Base-by-base conservation (phyloP, 352 stramenopile genomes). In the Peronospora farinosa region DNA sequence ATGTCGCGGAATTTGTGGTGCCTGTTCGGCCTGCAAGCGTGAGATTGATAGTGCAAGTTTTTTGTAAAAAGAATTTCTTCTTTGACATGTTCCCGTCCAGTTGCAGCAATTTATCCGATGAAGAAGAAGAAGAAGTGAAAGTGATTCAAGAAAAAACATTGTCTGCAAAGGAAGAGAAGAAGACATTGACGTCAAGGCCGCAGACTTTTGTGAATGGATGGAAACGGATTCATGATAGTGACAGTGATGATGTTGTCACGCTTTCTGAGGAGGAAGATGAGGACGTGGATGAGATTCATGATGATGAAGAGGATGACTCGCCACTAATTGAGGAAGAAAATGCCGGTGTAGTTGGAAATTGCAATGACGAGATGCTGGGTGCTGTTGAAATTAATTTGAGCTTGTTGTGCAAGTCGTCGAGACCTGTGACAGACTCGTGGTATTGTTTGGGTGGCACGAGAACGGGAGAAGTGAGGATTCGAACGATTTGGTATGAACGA, bases 31-130 rank as follows among this genome's bases (percentile, higher is more conserved):
- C 60, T 7, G 40, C 54, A 32, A 62, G 16, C 23, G 39, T 69
- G 31, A 35, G 67, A 21, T 41, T 76, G 16, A 23, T 41, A 15
- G 63, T 88, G 36, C 63, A 86, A 42, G 38, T 91, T 6, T 84
- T 74, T 50, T 84, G 67, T 41, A 75, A 85, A 53, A 86, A 86
- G 42, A 84, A 78, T 25, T 88, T 88, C 48, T 89, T 88, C 56
- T 91, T 91, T 50, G 80, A 91, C 58, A 91, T 91, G 80, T 91
- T 91, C 41, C 76, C 78, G 15, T 60, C 53, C 23, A 59, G 3
- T 7, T 50, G 17, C 43, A 52, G 45, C 27, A 57, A 30, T 33
- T 45, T 47, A 16, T 53, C 43, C 5, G 37, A 54, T 4, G 50
- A 65, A 7, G 53, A 58, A 30, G 53, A 58, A 30, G 57, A 51